phyloP scores from a whole-genome alignment of 768 basidiomycete genomes.

The Xerocomellus intermedius region DNA sequence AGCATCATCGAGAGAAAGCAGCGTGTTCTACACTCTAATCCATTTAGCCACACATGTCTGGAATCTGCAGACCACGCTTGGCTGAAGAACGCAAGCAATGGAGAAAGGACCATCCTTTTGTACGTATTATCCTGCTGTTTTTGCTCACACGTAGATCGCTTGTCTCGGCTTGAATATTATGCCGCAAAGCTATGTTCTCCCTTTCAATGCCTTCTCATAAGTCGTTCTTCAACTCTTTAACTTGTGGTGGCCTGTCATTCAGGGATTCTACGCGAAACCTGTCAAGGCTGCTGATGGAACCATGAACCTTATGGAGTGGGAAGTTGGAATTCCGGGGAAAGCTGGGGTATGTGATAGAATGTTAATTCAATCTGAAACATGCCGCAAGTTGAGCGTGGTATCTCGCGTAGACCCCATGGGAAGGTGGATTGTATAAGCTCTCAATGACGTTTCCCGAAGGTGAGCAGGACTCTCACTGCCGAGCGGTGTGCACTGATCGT shows the following conservation, averaged over 20 bases:
- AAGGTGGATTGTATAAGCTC: constrained; percentile 92
- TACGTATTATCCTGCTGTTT: constrained; percentile 43
- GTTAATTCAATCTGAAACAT: constrained; percentile 3
- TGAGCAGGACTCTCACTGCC: constrained; percentile 28
- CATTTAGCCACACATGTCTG: constrained; percentile 52
- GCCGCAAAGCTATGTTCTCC: background rate
- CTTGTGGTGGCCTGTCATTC: constrained; percentile 6
- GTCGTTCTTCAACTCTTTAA: constrained; percentile 3
- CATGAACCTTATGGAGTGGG: constrained; percentile 97
- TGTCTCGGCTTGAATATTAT: background rate
- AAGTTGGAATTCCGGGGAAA: constrained; percentile 98
- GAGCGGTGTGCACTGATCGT: constrained; percentile 8
- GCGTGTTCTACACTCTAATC: background rate
- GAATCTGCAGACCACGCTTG: constrained; percentile 89
- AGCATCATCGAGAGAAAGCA: background rate
- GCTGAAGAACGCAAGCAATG: constrained; percentile 98
- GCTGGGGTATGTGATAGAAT: constrained; percentile 56
- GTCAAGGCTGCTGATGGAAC: constrained; percentile 87
- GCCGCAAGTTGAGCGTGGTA: constrained; percentile 12
- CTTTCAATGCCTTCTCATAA: background rate
- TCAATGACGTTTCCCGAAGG: constrained; percentile 97
- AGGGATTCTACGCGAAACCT: constrained; percentile 98
- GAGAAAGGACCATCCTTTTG: constrained; percentile 98
- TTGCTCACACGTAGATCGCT: constrained; percentile 1
- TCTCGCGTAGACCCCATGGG: constrained; percentile 84